Conservation (phyloP, 2,329 filamentous ascomycete genomes). For the Cryphonectria naterciae region DNA sequence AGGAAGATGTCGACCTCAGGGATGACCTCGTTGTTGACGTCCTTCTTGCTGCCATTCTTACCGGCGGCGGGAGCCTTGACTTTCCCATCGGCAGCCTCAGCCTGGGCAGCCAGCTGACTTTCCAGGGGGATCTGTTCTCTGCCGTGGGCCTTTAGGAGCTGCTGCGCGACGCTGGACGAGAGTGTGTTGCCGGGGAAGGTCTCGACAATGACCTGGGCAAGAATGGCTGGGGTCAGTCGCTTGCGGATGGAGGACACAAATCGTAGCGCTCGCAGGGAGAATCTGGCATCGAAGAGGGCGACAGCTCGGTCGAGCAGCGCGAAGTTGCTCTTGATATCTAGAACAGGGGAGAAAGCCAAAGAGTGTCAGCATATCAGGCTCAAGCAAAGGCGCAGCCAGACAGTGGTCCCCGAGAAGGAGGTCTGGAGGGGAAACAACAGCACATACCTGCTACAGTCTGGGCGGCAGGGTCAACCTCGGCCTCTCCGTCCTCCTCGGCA, state of each 20-base stretch:
- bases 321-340: conserved; percentile 96
- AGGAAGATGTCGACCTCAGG: conserved; percentile 90
- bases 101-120: conserved; percentile 62
- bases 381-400: neutral
- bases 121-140: conserved; percentile 68
- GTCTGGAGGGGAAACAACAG: conserved; percentile 3
- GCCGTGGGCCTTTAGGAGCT: conserved; percentile 71
- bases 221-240: conserved; percentile 79
- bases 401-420: neutral
- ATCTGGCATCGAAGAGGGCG: conserved; percentile 89
- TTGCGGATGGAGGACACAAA: conserved; percentile 97
- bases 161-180: conserved; percentile 68
- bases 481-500: conserved; percentile 55
- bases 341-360: conserved; percentile 8
- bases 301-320: conserved; percentile 89
- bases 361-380: conserved; percentile 19
- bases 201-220: conserved; percentile 79
- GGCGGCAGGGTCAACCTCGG: conserved; percentile 62
- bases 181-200: conserved; percentile 67
- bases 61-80: conserved; percentile 47
- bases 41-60: conserved; percentile 63
- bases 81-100: conserved; percentile 74
- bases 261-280: conserved; percentile 89
- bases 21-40: conserved; percentile 75
- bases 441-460: conserved; percentile 64